Conservation (phyloP, 2,329 filamentous ascomycete species). For the Trichophyton simii region DNA sequence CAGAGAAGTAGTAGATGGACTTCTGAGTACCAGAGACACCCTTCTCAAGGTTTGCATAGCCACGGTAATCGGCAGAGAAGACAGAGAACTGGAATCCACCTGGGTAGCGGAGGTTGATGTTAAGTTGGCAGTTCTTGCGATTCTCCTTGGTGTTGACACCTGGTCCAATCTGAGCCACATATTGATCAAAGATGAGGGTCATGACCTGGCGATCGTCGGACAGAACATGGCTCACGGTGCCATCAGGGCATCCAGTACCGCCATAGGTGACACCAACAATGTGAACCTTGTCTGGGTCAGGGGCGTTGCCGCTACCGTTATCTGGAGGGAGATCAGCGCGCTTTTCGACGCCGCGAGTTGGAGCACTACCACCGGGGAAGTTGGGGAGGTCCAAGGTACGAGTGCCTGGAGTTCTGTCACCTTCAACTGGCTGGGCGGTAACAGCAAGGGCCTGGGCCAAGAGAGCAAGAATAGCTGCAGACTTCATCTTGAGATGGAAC, state of each 20-base stretch:
- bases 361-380: constrained; percentile 9
- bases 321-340: constrained; percentile 2
- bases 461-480: constrained; percentile 12
- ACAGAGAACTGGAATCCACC: constrained; percentile 43
- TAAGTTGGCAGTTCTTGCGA: constrained; percentile 45
- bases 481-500: constrained; percentile 12
- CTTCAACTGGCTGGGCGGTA: constrained; percentile 4
- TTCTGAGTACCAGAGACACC: constrained; percentile 38
- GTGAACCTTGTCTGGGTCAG: constrained; percentile 26
- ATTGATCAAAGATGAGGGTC: constrained; percentile 42
- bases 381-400: constrained; percentile 9
- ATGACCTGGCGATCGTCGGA: constrained; percentile 31
- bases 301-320: constrained; percentile 9
- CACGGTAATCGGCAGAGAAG: constrained; percentile 42
- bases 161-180: constrained; percentile 39
- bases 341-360: constrained; percentile 9
- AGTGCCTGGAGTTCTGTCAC: constrained; percentile 2
- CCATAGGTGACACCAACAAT: constrained; percentile 36
- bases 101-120: constrained; percentile 41
- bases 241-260: constrained; percentile 38
- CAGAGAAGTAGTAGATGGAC: constrained; percentile 45
- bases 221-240: constrained; percentile 32
- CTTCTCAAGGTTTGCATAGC: constrained; percentile 37
- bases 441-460: constrained; percentile 16
- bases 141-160: constrained; percentile 31